Percentiles rank a stretch among this genome's conserved stretches.
Conservation (phyloP, 345 rosid genomes). For the Pelargonium nanum region DNA sequence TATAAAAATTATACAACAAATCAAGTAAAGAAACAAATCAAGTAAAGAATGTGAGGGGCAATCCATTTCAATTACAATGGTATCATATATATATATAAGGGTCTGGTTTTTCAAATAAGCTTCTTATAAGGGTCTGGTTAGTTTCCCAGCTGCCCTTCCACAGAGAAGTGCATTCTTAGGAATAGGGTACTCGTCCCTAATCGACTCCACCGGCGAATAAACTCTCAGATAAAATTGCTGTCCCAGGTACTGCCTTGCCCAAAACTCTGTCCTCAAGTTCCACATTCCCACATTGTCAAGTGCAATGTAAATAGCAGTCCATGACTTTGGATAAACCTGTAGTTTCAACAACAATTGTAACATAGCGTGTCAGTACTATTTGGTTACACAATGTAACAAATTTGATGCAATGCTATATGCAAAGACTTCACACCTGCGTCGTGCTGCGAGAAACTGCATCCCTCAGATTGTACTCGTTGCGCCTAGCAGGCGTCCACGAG, state of each 20-base stretch:
- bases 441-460: conserved; percentile 18
- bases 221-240: conserved; percentile 41
- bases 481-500: conserved; percentile 14
- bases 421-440: conserved; percentile 11
- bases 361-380: neutral
- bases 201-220: conserved; percentile 25
- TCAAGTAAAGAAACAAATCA: neutral
- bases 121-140: conserved; percentile 13
- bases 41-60: neutral
- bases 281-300: conserved; percentile 50
- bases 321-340: conserved; percentile 42
- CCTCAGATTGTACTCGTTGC: conserved; percentile 18
- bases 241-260: conserved; percentile 44
- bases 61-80: too few relatives aligned
- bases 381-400: neutral
- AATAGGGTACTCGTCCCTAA: conserved; percentile 39
- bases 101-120: too few relatives aligned
- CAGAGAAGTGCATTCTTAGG: conserved; percentile 47
- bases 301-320: conserved; percentile 41
- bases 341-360: neutral
- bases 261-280: conserved; percentile 39
- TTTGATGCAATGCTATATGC: neutral
- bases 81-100: too few relatives aligned
- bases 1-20: neutral
- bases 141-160: conserved; percentile 26